These are phyloP conservation scores for Cadophora sp. DNA, from an alignment of 2,329 filamentous ascomycete species.

Conservation along the genomic window DNA sequence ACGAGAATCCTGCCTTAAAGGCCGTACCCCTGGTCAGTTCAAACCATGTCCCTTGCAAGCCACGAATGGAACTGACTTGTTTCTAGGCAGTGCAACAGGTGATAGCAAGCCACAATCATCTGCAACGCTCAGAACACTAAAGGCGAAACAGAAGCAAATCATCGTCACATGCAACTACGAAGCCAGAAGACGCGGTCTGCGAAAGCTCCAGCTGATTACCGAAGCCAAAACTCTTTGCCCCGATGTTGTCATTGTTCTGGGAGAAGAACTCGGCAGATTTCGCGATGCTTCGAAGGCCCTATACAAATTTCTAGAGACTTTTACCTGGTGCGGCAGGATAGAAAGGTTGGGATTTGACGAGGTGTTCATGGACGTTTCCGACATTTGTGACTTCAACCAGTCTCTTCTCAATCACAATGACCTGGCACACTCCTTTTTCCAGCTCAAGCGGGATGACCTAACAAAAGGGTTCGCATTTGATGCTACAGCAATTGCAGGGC, in stretches of 20 bases:
- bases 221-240: conserved; percentile 84
- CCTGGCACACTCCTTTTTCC: conserved; percentile 77
- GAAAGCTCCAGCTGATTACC: conserved; percentile 84
- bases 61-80: conserved; percentile 31
- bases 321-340: conserved; percentile 79
- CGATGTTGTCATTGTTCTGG: conserved; percentile 83
- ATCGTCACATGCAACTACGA: conserved; percentile 94
- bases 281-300: conserved; percentile 84
- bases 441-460: conserved; percentile 74
- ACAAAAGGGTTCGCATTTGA: conserved; percentile 83
- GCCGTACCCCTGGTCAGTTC: conserved; percentile 77
- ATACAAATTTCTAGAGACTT: conserved; percentile 73
- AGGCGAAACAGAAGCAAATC: conserved; percentile 56
- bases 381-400: conserved; percentile 84
- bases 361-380: conserved; percentile 75
- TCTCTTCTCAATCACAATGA: conserved; percentile 71
- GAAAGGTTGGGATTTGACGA: conserved; percentile 93
- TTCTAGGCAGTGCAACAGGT: conserved; percentile 44
- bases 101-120: conserved; percentile 20
- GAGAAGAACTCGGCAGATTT: conserved; percentile 86
- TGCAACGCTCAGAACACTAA: conserved; percentile 55
- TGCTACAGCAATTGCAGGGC: conserved; percentile 70
- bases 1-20: conserved; percentile 76
- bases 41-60: conserved; percentile 55
- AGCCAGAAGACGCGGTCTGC: conserved; percentile 73